Base-by-base conservation (phyloP, 495 filamentous ascomycete genomes). In the Hypoxylon fuscum region DNA sequence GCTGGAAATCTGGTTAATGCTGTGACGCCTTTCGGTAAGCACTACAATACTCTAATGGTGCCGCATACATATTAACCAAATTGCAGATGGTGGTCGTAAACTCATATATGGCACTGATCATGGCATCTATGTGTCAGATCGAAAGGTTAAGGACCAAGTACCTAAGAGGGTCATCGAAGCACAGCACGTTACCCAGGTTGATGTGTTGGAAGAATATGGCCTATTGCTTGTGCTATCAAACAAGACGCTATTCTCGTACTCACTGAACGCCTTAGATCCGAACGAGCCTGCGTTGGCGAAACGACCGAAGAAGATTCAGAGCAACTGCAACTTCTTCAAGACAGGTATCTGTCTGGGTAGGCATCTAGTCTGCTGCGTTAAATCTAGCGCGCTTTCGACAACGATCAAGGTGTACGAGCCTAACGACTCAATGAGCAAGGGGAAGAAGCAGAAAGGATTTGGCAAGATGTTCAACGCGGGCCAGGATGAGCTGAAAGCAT, bases 361-460 rank as follows among this genome's bases (percentile, higher is more conserved):
- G 44, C 96, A 98, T 72, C 81, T 98, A 32, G 94, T 99, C 15
- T 97, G 93, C 74, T 93, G 90, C 57, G 95, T 97, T 60, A 97
- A 96, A 79, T 93, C 89, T 40, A 90, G 88, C 5, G 89, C 92
- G 5, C 81, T 97, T 21, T 94, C 90, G 35, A 95, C 90, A 7
- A 97, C 93, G 7, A 95, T 99, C 80, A 97, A 97, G 74, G 96
- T 98, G 7, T 96, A 90, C 76, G 96, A 99, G 74, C 96, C 96
- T 1, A 94, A 93, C 78, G 96, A 98, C 69, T 87, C 90, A 38
- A 84, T 95, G 78, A 87, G 89, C 17, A 92, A 90, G 74, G 87
- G 88, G 18, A 92, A 91, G 77, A 96, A 92, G 78, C 94, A 94
- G 64, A 92, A 91, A 45, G 93, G 95, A 17, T 87, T 98, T 43